Base-by-base conservation (phyloP, 179 eudicot species). In the Vitellaria paradoxa region DNA sequence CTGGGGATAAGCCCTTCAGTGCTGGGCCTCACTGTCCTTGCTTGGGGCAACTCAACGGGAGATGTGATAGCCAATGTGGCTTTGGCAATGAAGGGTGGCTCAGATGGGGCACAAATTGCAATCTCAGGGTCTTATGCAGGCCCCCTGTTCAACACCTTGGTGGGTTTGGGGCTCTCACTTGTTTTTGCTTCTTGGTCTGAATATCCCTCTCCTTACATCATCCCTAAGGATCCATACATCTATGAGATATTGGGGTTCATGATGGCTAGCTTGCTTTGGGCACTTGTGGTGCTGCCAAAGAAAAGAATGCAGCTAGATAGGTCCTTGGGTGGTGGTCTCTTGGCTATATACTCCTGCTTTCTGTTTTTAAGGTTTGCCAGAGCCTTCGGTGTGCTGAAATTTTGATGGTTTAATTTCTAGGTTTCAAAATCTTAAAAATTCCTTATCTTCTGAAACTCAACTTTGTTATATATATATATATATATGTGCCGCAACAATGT, bases 31-130 rank as follows among this genome's bases (percentile, higher is more conserved):
- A 91, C 95, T 15, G 88, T 91, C 9, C 80, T 91, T 63, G 95
- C 95, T 52, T 91, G 95, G 95, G 95, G 95, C 18, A 91, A 91
- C 82, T 91, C 95, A 53, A 80, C 88, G 77, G 95, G 95, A 9
- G 95, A 91, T 74, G 56, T 91, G 65, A 88, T 88, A 63, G 78
- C 92, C 42, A 84, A 89, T 77, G 67, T 81, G 26, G 91, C 92
- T 0, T n/a, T 91, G 84, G 95, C 95, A 26, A 30, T 86, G 81
- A 88, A 89, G 46, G 95, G 95, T 26, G 95, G 89, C 47, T 65
- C 82, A 10, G 90, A 86, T 68, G 95, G 95, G 30, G 85, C 87
- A 2, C 95, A 91, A 78, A 86, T 89, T 30, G 95, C 95, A 8
- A 73, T 91, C 4, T 91, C 91, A 21, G 95, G 95, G 14, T 91